Conservation (phyloP, 352 stramenopile genomes). For the Phytophthora melonis region DNA sequence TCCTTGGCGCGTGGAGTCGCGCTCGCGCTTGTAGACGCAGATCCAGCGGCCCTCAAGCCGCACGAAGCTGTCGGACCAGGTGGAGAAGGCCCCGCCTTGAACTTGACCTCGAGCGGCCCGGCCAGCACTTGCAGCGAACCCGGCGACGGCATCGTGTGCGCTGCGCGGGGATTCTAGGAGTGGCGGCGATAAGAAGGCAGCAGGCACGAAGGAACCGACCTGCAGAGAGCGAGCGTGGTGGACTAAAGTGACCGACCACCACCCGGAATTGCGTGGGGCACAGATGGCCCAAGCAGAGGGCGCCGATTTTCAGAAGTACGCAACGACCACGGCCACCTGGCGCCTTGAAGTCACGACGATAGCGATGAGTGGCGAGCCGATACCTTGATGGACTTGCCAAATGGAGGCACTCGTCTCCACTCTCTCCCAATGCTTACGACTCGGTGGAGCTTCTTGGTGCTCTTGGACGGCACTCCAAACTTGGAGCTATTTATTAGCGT, state of each 20-base stretch:
- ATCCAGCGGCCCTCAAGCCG: conserved; percentile 76
- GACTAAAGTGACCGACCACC: conserved; percentile 25
- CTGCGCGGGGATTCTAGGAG: conserved; percentile 19
- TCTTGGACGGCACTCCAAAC: too few species aligned
- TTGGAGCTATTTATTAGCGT: too few species aligned
- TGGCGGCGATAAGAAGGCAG: conserved; percentile 1
- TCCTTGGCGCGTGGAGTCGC: conserved; percentile 60
- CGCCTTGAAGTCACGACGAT: neutral
- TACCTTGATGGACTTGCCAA: neutral
- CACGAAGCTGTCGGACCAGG: conserved; percentile 73
- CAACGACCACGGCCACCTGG: conserved; percentile 1
- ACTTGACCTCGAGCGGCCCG: conserved; percentile 73
- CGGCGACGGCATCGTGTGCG: conserved; percentile 30
- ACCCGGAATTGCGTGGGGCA: neutral
- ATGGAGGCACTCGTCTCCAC: neutral
- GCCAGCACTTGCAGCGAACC: conserved; percentile 60
- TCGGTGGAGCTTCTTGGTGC: too few species aligned
- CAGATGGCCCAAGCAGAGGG: conserved; percentile 38
- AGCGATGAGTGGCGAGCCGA: neutral
- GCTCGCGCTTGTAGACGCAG: conserved; percentile 75
- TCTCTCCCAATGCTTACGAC: conserved; percentile 28
- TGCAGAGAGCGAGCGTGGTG: conserved; percentile 25
- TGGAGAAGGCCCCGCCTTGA: conserved; percentile 75
- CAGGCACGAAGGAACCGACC: neutral
- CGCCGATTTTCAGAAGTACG: conserved; percentile 15